Conservation (phyloP, 1,139 yeast genomes). For the Nakaseomyces nivariensis region DNA sequence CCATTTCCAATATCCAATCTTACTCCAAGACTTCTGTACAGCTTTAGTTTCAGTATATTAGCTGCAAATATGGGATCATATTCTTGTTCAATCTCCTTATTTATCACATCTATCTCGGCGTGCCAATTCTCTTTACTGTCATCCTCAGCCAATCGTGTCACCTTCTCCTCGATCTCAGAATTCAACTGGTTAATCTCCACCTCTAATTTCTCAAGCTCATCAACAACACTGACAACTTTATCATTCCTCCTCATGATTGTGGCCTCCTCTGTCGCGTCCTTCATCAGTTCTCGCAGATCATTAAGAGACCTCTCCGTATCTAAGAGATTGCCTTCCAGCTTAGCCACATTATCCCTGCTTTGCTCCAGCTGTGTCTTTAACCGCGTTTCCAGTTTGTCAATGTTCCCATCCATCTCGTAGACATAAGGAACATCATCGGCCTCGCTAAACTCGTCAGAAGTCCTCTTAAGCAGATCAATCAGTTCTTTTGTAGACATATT, state of each 20-base stretch:
- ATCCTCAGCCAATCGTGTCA: slow-evolving; percentile 5
- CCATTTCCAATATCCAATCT: slow-evolving; percentile 21
- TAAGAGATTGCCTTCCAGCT: slow-evolving; percentile 8
- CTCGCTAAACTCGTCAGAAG: neutral
- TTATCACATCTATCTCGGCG: slow-evolving; percentile 7
- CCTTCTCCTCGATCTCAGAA: slow-evolving; percentile 15
- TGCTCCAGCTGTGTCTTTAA: neutral
- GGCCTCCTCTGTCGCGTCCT: slow-evolving; percentile 10
- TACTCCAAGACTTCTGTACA: slow-evolving; percentile 26
- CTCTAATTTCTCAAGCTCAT: slow-evolving; percentile 21
- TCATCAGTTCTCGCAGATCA: neutral
- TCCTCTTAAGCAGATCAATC: neutral
- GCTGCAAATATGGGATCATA: slow-evolving; percentile 17
- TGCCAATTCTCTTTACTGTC: slow-evolving; percentile 7
- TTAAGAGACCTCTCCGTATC: slow-evolving; percentile 3
- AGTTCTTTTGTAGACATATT: neutral
- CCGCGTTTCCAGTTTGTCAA: neutral
- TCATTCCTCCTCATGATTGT: slow-evolving; percentile 11
- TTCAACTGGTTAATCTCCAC: slow-evolving; percentile 11
- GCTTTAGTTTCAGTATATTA: slow-evolving; percentile 20
- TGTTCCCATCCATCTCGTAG: neutral
- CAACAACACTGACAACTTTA: slow-evolving; percentile 10
- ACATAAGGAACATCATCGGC: neutral
- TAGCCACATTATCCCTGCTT: slow-evolving; percentile 4
- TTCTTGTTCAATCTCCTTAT: slow-evolving; percentile 4